Evolutionary conservation across 495 filamentous ascomycete genomes (phyloP), one percentile per base, ranked within the genome.

Genomic region (Penicillium coffeae): DNA sequence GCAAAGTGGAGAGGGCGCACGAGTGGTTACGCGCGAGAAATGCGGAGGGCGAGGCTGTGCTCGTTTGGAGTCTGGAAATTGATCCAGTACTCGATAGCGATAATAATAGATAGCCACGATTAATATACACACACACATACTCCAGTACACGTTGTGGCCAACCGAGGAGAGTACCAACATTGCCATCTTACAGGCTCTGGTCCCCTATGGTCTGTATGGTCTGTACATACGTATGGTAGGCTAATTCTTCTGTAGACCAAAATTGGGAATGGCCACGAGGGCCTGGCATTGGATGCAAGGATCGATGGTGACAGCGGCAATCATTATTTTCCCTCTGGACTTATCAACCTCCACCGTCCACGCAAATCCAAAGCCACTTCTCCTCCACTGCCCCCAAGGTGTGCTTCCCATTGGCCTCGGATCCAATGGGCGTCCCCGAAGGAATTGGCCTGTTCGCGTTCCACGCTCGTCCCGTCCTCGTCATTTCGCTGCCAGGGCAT

Each of bases 221-320:
- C n/a, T n/a, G n/a, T n/a, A n/a, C n/a, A n/a, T n/a, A n/a, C n/a
- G n/a, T n/a, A n/a, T n/a, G n/a, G n/a, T n/a, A n/a, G n/a, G n/a
- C n/a, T n/a, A n/a, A n/a, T n/a, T n/a, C n/a, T n/a, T n/a, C 3
- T 35, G 12, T 37, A 47, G n/a, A 20, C 22, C 41, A 51, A 55
- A 47, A 39, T 48, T 41, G 4, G 42, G 44, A 47, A 56, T 63
- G 54, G 54, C 60, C 60, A 55, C 57, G 54, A 60, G 57, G 57
- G 47, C 40, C 38, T 40, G 20, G 22, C 43, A 63, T 63, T 63
- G 60, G 56, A 45, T 38, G 45, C 48, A 38, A 30, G 30, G 30
- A 27, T 27, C 43, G 52, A 58, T 51, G 52, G 52, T 62, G 59
- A 60, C 59, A 63, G 59, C 56, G 59, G 45, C 45, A 57, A 63